Evolutionary conservation across 805 yeast species (phyloP).

Genomic region (Allodekkera sacchari): DNA sequence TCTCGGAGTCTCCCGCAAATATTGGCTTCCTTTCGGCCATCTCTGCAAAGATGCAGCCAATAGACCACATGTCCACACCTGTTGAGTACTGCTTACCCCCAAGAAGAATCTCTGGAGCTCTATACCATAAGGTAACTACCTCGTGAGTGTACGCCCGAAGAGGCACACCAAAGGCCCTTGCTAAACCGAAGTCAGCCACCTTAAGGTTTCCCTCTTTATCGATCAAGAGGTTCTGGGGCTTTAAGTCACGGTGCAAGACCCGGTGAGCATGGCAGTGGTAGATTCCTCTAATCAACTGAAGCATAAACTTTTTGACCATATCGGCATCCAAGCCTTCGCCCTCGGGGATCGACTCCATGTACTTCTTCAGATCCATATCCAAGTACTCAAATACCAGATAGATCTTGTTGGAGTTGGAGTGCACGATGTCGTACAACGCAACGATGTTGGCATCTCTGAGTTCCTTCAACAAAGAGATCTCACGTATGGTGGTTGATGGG

Average conservation of each 20-base stretch:
- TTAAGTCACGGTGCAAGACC: conserved; percentile 89
- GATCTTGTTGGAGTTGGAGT: conserved; percentile 85
- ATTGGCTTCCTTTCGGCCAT: conserved; percentile 94
- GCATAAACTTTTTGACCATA: conserved; percentile 87
- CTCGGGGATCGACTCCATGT: conserved; percentile 91
- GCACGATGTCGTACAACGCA: conserved; percentile 85
- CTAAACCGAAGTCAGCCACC: conserved; percentile 88
- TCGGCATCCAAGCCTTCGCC: conserved; percentile 85
- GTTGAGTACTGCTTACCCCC: conserved; percentile 98
- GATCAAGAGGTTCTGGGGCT: conserved; percentile 91
- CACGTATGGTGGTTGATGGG: conserved; percentile 96
- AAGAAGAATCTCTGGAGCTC: conserved; percentile 91
- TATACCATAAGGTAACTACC: conserved; percentile 95
- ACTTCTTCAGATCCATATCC: conserved; percentile 90
- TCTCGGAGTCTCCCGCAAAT: conserved; percentile 96
- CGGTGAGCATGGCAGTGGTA: conserved; percentile 92
- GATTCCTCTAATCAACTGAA: conserved; percentile 85
- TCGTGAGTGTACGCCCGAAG: conserved; percentile 95
- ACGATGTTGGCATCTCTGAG: conserved; percentile 91
- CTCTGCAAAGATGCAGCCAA: conserved; percentile 96
- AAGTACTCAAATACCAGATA: conserved; percentile 90
- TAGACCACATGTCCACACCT: conserved; percentile 98
- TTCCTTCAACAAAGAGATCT: conserved; percentile 89
- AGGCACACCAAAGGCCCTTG: conserved; percentile 96
- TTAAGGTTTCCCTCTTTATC: conserved; percentile 93